Percentiles rank a stretch among this genome's conserved stretches.
Conservation (phyloP, 2,329 filamentous ascomycete species). For the Aureobasidium sp. region DNA sequence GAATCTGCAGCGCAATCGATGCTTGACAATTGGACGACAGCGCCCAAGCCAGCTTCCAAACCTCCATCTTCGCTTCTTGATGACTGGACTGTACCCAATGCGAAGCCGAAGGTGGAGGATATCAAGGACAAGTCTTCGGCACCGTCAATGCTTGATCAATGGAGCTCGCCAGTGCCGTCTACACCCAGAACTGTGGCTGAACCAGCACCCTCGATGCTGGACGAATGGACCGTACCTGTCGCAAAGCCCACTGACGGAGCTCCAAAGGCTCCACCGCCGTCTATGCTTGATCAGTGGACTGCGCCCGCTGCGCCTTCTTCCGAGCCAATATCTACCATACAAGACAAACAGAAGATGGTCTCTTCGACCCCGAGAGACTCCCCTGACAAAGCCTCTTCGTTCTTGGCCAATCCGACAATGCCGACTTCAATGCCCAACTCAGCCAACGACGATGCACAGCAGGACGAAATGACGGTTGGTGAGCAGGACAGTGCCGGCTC, state of each 20-base stretch:
- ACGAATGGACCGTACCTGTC: neutral
- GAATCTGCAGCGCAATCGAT: conserved; percentile 15
- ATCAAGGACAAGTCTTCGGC: neutral
- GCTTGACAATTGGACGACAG: conserved; percentile 22
- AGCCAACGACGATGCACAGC: neutral
- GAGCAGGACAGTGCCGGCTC: neutral
- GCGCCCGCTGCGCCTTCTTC: neutral
- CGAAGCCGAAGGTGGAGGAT: neutral
- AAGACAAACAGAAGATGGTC: neutral
- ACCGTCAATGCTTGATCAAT: conserved; percentile 12
- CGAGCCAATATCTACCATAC: neutral
- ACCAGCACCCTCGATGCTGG: neutral
- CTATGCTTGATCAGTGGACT: conserved; percentile 9
- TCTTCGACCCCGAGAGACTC: neutral
- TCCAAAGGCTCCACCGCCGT: neutral
- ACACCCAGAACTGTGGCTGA: neutral
- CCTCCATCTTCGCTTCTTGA: neutral
- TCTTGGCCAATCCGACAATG: conserved; percentile 6
- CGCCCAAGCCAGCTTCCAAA: neutral
- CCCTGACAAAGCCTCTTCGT: neutral
- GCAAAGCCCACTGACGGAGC: neutral
- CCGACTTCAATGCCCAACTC: conserved; percentile 10
- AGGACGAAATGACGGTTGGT: neutral
- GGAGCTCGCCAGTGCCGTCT: neutral
- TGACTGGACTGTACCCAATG: neutral